Base-by-base conservation (phyloP, 345 rosid species). In the Eucalyptus melliodora region DNA sequence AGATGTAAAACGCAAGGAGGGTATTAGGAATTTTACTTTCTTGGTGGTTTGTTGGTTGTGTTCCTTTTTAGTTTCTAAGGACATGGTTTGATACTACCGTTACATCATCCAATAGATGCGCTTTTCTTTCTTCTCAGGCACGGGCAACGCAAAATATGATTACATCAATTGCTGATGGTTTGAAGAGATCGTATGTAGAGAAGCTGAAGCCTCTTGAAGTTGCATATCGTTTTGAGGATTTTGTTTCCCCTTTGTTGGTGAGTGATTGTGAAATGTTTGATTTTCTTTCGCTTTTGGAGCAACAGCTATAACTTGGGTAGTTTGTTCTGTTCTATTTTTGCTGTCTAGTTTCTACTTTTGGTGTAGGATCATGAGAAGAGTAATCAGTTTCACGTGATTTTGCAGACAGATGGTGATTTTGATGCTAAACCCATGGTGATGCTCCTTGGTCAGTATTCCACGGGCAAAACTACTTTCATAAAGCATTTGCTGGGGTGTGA, bases 341-440 rank as follows among this genome's bases (percentile, higher is more conserved):
- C 21, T 51, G 21, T 86, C n/a, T 47, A 42, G 47, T 55, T 87
- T 31, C 50, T 4, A n/a, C 47, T 13, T 87, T n/a, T 83, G n/a
- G 47, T 83, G 50, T 47, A 45, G 51, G 31, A 30, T 83, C 37
- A 86, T 86, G 87, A 49, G 87, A 50, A 86, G 55, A 86, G 19
- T 47, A 0, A 50, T 19, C 40, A 30, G 30, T 86, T 30, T 0
- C 34, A 30, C 31, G 26, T 90, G 89, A 60, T 89, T 97, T 97
- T 91, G 98, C 91, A 97, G 99, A 94, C 97, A 87, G 93, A 92
- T 86, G 97, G 59, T 90, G 89, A 60, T 89, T 97, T 97, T 92
- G 98, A 98, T 87, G 99, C 99, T 56, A 98, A 95, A 90, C 99
- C 99, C 30, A 98, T 96, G 97, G 98, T 97, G 30, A 96, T 96